These are phyloP conservation scores for Vanrija pseudolonga DNA, from an alignment of 1,284 basidiomycete species.

Conservation along the genomic window DNA sequence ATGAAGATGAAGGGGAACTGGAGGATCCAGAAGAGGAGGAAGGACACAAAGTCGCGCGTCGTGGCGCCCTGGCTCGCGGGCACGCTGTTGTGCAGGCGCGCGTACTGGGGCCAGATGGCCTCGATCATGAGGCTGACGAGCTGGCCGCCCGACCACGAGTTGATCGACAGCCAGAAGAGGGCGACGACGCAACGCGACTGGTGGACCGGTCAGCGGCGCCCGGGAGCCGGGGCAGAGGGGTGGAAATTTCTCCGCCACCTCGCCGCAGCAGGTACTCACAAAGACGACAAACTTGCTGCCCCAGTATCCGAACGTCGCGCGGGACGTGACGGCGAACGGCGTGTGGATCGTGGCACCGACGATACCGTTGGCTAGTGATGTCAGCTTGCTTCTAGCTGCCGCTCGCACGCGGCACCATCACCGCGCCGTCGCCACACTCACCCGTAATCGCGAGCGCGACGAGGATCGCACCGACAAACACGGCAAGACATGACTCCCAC, in stretches of 20 bases:
- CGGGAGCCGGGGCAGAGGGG: not conserved
- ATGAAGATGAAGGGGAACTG: slow-evolving; percentile 62
- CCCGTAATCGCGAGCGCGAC: slow-evolving; percentile 8
- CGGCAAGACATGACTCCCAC: slow-evolving; percentile 28
- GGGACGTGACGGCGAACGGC: slow-evolving; percentile 64
- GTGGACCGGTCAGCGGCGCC: not conserved
- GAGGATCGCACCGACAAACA: slow-evolving; percentile 6
- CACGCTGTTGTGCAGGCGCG: slow-evolving; percentile 15
- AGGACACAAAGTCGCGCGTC: slow-evolving; percentile 57
- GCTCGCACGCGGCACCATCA: too few relatives aligned
- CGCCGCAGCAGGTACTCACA: slow-evolving; percentile 50
- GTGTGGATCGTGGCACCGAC: slow-evolving; percentile 63
- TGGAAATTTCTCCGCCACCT: not conserved
- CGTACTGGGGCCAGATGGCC: slow-evolving; percentile 27
- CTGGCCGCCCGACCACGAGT: slow-evolving; percentile 51
- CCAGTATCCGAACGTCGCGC: slow-evolving; percentile 71
- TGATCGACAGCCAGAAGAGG: slow-evolving; percentile 68
- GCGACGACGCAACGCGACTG: slow-evolving; percentile 52
- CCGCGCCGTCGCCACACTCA: not conserved
- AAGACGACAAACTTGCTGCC: slow-evolving; percentile 54
- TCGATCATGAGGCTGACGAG: slow-evolving; percentile 21
- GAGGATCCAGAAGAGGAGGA: slow-evolving; percentile 65
- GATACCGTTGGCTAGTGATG: slow-evolving; percentile 56
- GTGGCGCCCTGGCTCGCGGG: slow-evolving; percentile 21
- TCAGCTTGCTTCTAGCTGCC: not conserved